phyloP scores from a whole-genome alignment of 441 rosid species.

The Mallotus repandus region DNA sequence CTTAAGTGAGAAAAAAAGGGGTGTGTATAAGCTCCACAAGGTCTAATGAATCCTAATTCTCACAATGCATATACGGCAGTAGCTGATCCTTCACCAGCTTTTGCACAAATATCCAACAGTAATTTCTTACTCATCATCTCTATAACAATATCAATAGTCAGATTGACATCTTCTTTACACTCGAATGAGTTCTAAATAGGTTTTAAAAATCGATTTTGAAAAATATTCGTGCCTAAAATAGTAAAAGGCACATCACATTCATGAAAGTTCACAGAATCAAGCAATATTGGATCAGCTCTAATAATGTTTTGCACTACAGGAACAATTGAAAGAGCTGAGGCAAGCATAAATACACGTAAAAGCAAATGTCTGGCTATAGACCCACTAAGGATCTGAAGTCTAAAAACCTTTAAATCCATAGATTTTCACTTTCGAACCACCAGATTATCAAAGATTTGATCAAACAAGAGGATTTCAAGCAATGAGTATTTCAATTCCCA shows the following conservation, averaged over 20 bases:
- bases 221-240: constrained; percentile 21
- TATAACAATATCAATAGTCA: constrained; percentile 42
- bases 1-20: constrained; percentile 57
- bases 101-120: constrained; percentile 43
- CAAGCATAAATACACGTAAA: constrained; percentile 45
- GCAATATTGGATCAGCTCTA: constrained; percentile 31
- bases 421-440: constrained; percentile 8
- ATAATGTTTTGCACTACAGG: constrained; percentile 38
- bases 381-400: constrained; percentile 29
- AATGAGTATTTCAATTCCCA: background rate
- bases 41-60: constrained; percentile 52
- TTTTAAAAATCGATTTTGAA: constrained; percentile 37
- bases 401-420: constrained; percentile 54
- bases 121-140: constrained; percentile 51
- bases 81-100: constrained; percentile 58
- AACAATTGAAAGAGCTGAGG: constrained; percentile 41
- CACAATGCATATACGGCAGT: constrained; percentile 48
- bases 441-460: constrained; percentile 16
- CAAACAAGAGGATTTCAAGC: constrained; percentile 16
- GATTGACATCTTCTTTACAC: constrained; percentile 37
- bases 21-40: constrained; percentile 41
- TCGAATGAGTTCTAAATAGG: constrained; percentile 43
- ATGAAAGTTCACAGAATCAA: constrained; percentile 19
- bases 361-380: constrained; percentile 47
- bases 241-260: constrained; percentile 21